Conservation (phyloP, 139 green algal species). For the Pseudopediastrum boryanum region DNA sequence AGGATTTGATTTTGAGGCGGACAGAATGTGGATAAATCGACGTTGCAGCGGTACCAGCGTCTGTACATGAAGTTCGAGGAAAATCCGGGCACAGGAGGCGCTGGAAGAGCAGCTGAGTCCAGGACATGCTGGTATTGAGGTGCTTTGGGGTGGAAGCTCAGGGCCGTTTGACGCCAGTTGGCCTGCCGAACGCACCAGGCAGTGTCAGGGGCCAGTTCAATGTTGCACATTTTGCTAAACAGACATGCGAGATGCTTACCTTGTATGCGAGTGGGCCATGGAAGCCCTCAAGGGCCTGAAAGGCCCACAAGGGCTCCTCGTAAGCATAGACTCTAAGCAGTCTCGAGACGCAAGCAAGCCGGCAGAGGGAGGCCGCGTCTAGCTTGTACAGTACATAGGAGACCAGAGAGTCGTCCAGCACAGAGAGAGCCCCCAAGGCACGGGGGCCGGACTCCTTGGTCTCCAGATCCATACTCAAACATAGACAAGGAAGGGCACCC, state of each 20-base stretch:
- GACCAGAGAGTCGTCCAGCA: conserved; percentile 8
- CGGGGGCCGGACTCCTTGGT: not conserved
- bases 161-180: conserved; percentile 14
- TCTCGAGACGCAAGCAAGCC: conserved; percentile 7
- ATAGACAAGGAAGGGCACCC: too few relatives aligned
- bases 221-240: not conserved
- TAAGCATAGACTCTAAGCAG: not conserved
- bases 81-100: not conserved
- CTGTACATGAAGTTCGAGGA: conserved; percentile 19
- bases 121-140: not conserved
- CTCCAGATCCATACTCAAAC: not conserved
- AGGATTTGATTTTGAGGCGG: conserved; percentile 15
- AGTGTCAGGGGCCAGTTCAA: not conserved
- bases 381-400: not conserved
- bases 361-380: not conserved
- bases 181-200: not conserved
- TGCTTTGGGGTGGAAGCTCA: conserved; percentile 5
- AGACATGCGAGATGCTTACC: not conserved
- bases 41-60: conserved; percentile 20
- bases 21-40: not conserved
- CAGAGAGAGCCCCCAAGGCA: not conserved
- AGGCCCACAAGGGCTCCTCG: conserved; percentile 5
- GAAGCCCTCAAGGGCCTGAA: not conserved
- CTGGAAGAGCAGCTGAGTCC: not conserved
- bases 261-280: conserved; percentile 11